Evolutionary conservation across 23 red algal genomes (phyloP).

Genomic region (Cyanidiococcus yangmingshanensis): DNA sequence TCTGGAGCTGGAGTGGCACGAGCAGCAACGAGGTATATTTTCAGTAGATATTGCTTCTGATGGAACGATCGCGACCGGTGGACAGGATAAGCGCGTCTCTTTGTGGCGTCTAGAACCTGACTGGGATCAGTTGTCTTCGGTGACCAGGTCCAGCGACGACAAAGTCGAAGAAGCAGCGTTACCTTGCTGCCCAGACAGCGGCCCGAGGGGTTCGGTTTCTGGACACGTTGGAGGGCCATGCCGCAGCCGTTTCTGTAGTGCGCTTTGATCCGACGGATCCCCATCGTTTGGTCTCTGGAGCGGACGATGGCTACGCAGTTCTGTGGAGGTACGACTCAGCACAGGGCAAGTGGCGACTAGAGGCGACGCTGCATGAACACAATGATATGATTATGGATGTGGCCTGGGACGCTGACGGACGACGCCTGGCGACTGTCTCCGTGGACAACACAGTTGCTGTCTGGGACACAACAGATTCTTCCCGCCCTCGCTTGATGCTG

Average conservation of each 20-base stretch:
- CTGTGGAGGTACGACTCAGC: slow-evolving; percentile 6
- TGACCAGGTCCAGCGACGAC: not conserved
- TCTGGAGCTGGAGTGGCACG: slow-evolving; percentile 11
- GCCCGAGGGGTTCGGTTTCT: not conserved
- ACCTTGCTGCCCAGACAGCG: not conserved
- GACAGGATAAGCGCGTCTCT: slow-evolving; percentile 3
- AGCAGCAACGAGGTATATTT: not conserved
- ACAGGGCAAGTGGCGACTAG: slow-evolving; percentile 34
- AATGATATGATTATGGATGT: slow-evolving; percentile 65
- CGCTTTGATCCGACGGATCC: slow-evolving; percentile 1
- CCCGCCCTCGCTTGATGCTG: slow-evolving; percentile 16
- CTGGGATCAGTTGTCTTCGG: not conserved
- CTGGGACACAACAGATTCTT: slow-evolving; percentile 47
- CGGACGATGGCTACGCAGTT: slow-evolving; percentile 12
- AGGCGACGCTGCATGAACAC: slow-evolving; percentile 47
- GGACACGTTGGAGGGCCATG: slow-evolving; percentile 15
- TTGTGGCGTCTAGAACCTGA: slow-evolving; percentile 1
- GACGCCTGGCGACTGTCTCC: slow-evolving; percentile 45
- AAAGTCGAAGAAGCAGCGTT: slow-evolving; percentile 1
- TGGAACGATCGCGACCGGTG: slow-evolving; percentile 1
- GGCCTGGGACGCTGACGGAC: slow-evolving; percentile 40
- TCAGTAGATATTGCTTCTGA: not conserved
- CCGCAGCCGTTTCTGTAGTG: slow-evolving; percentile 11
- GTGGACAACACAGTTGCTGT: slow-evolving; percentile 78
- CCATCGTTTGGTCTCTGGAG: not conserved